A percentile compares a stretch with the other conserved stretches of the same genome.
phyloP scores from a whole-genome alignment of 768 basidiomycete species.

The Phylloporus arenicola region DNA sequence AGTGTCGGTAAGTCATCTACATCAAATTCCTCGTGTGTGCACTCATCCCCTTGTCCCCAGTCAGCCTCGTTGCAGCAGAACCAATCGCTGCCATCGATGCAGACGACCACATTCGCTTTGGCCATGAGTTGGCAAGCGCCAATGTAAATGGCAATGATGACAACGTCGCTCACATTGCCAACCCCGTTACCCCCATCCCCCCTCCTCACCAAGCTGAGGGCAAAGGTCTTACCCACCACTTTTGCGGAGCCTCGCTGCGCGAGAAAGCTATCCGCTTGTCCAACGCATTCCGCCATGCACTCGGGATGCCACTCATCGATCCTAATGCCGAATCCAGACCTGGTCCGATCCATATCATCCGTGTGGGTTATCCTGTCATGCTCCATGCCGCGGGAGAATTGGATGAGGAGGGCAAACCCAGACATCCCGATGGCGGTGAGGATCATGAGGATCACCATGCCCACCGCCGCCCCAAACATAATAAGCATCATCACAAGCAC shows the following conservation, averaged over 20 bases:
- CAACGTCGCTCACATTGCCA: slow-evolving; percentile 19
- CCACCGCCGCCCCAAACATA: slow-evolving; percentile 14
- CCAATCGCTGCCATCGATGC: slow-evolving; percentile 40
- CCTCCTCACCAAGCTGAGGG: slow-evolving; percentile 8
- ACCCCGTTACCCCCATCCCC: slow-evolving; percentile 7
- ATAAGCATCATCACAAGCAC: slow-evolving; percentile 14
- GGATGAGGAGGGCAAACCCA: slow-evolving; percentile 8
- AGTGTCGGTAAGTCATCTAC: slow-evolving; percentile 24
- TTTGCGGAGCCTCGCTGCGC: slow-evolving; percentile 34
- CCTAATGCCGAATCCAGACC: slow-evolving; percentile 3
- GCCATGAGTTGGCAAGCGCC: slow-evolving; percentile 32
- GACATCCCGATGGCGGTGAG: slow-evolving; percentile 1
- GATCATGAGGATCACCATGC: slow-evolving; percentile 1
- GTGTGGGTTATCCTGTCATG: slow-evolving; percentile 10
- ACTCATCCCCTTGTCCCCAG: slow-evolving; percentile 12
- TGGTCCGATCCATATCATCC: slow-evolving; percentile 29
- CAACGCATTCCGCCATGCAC: slow-evolving; percentile 49
- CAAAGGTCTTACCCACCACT: slow-evolving; percentile 18
- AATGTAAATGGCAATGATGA: slow-evolving; percentile 27
- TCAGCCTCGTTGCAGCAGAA: slow-evolving; percentile 39
- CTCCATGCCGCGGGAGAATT: slow-evolving; percentile 4
- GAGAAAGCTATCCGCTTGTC: slow-evolving; percentile 49
- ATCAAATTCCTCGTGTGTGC: not conserved
- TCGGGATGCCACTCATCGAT: slow-evolving; percentile 51
- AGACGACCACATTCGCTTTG: slow-evolving; percentile 35